Conservation (phyloP, 768 basidiomycete species). For the Dacryopinax spathularia region DNA sequence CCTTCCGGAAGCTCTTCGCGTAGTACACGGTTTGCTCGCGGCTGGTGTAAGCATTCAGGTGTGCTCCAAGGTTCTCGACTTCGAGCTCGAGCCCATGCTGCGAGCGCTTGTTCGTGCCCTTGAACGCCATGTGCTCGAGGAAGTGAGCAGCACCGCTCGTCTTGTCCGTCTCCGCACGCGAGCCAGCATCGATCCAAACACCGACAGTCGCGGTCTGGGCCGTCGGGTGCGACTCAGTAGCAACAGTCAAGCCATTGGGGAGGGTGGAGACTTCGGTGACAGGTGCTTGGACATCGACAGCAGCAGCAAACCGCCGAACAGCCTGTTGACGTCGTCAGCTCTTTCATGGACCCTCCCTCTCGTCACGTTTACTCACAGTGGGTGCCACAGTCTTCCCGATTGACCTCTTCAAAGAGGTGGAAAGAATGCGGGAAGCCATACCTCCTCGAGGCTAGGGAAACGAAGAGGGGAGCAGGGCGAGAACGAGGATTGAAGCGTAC, state of each 20-base stretch:
- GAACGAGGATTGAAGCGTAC: background rate
- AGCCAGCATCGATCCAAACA: conserved; percentile 98
- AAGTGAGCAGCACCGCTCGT: conserved; percentile 97
- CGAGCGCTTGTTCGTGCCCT: conserved; percentile 76
- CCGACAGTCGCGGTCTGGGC: conserved; percentile 97
- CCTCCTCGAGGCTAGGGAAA: conserved; percentile 10
- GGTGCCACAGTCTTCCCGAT: conserved; percentile 1
- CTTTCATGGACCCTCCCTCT: background rate
- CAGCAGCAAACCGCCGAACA: conserved; percentile 27
- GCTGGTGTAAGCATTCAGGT: conserved; percentile 95
- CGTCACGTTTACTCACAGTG: background rate
- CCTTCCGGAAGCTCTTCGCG: conserved; percentile 95
- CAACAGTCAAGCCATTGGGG: conserved; percentile 87
- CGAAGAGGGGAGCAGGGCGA: conserved; percentile 1
- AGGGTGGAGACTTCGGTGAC: conserved; percentile 85
- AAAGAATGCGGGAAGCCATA: conserved; percentile 4
- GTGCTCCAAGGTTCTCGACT: conserved; percentile 94
- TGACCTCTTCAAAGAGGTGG: conserved; percentile 1
- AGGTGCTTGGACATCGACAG: conserved; percentile 33
- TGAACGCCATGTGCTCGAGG: conserved; percentile 97
- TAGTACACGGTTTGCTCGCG: conserved; percentile 99
- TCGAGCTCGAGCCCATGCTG: conserved; percentile 90
- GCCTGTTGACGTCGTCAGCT: conserved; percentile 6
- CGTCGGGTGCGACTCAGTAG: conserved; percentile 78
- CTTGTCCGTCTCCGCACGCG: conserved; percentile 86